A percentile compares a stretch with the other conserved stretches of the same genome.
These are phyloP conservation scores for Eucalyptus leucophloia DNA, from an alignment of 345 rosid genomes.

Conservation along the genomic window DNA sequence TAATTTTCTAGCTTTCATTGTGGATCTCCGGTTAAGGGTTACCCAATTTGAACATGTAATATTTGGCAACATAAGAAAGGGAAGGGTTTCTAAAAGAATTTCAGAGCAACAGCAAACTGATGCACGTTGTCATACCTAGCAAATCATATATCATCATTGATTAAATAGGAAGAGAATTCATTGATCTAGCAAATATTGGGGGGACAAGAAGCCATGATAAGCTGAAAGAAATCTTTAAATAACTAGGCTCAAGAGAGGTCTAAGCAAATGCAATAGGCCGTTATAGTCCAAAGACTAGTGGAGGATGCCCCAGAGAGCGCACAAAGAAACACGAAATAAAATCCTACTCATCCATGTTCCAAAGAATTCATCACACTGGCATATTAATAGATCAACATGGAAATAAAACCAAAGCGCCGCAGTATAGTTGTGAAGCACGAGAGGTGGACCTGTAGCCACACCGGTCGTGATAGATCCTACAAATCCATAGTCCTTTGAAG, in stretches of 20 bases:
- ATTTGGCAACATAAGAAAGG: not conserved
- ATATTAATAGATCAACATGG: not conserved
- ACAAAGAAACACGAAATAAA: not conserved
- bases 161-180: not conserved
- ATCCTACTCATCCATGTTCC: not conserved
- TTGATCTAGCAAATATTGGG: not conserved
- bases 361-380: not conserved
- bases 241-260: not conserved
- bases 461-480: constrained; percentile 69
- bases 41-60: not conserved
- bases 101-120: not conserved
- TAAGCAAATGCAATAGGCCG: not conserved
- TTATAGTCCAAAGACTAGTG: not conserved
- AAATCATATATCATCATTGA: not conserved
- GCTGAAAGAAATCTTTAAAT: not conserved
- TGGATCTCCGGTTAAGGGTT: not conserved
- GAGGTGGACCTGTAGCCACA: constrained; percentile 40
- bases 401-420: not conserved
- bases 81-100: not conserved
- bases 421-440: not conserved
- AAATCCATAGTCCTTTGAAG: constrained; percentile 76
- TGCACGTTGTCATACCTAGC: not conserved
- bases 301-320: not conserved
- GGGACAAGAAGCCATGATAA: not conserved
- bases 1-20: not conserved